Evolutionary conservation across 1,139 yeast genomes (phyloP).

Genomic region (Hanseniaspora gamundiae): DNA sequence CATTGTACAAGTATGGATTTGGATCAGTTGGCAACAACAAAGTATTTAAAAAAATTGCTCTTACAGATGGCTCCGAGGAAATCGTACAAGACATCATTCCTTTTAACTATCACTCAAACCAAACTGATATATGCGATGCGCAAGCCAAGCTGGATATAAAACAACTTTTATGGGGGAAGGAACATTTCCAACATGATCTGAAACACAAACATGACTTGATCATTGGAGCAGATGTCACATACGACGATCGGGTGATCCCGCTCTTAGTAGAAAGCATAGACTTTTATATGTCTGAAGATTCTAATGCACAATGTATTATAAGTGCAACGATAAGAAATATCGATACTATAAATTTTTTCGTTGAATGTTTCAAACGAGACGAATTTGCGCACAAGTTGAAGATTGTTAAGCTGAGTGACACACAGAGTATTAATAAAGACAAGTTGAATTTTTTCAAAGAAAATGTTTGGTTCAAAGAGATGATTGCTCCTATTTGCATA

Average conservation of each 20-base stretch:
- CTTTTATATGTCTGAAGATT: slow-evolving; percentile 12
- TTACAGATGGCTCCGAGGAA: slow-evolving; percentile 6
- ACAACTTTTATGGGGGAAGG: slow-evolving; percentile 48
- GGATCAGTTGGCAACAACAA: no score
- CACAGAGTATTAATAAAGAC: background rate
- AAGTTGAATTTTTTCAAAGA: background rate
- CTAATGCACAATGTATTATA: slow-evolving; percentile 4
- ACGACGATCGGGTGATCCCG: slow-evolving; percentile 53
- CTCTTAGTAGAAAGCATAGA: slow-evolving; percentile 39
- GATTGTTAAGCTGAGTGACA: background rate
- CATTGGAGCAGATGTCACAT: slow-evolving; percentile 80
- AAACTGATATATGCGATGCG: background rate
- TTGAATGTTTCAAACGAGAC: slow-evolving; percentile 1
- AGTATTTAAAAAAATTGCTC: background rate
- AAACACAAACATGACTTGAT: slow-evolving; percentile 31
- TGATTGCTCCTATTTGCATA: slow-evolving; percentile 2
- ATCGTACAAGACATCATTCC: slow-evolving; percentile 5
- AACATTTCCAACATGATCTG: slow-evolving; percentile 27
- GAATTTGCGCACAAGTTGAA: background rate
- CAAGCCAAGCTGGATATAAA: slow-evolving; percentile 23
- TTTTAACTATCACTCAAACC: background rate
- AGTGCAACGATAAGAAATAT: slow-evolving; percentile 8
- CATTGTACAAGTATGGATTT: slow-evolving; percentile 27
- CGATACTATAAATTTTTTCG: slow-evolving; percentile 3
- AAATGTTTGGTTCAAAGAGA: background rate